Evolutionary conservation across 164 flowering plant genomes (phyloP).

Genomic region (Sedum album): DNA sequence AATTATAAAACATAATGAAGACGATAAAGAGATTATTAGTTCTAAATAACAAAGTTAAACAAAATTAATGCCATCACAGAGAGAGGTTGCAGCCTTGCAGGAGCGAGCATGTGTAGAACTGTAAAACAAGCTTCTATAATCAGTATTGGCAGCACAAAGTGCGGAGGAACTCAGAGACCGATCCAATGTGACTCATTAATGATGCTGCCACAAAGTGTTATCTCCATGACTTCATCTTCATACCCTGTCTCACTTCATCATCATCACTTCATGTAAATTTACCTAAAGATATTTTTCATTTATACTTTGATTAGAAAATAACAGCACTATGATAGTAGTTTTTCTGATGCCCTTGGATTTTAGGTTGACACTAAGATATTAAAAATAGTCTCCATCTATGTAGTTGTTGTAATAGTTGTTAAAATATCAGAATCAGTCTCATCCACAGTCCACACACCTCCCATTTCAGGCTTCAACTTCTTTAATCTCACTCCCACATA

Average conservation of each 20-base stretch:
- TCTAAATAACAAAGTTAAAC: neutral
- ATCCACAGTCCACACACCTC: neutral
- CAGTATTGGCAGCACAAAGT: neutral
- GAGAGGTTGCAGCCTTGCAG: neutral
- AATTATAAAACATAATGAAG: no score
- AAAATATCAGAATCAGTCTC: neutral
- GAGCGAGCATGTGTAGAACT: neutral
- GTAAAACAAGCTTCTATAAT: neutral
- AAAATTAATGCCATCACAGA: neutral
- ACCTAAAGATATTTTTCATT: neutral
- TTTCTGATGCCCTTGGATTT: neutral
- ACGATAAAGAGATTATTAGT: no score
- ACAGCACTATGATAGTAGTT: neutral
- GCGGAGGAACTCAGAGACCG: constrained; percentile 3
- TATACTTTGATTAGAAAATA: neutral
- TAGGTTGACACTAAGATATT: neutral
- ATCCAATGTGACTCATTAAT: neutral
- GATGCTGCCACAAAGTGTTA: neutral
- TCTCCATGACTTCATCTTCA: no score
- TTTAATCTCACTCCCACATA: neutral
- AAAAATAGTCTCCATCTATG: neutral
- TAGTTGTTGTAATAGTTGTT: neutral
- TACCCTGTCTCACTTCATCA: neutral
- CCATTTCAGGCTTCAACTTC: neutral
- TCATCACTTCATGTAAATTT: neutral